Evolutionary conservation across 805 yeast genomes (phyloP), one percentile per base, ranked within the genome.

Genomic region (Wickerhamiella kurtzmanii): DNA sequence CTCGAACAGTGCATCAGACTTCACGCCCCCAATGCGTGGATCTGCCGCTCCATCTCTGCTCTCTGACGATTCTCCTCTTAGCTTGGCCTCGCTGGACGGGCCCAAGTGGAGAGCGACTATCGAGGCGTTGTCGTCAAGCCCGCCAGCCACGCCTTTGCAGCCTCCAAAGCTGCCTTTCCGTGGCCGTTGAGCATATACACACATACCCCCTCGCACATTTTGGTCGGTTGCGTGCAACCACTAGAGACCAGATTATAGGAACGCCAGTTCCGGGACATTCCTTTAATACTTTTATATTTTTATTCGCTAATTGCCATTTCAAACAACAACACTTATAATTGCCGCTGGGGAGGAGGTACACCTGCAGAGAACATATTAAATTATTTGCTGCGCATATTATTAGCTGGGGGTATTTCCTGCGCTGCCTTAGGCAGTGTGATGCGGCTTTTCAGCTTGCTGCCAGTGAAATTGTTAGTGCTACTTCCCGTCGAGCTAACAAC

Each of bases 121-220:
- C 35, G 45, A 39, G 13, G 18, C 47, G n/a, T 21, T 48, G 36
- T 44, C 56, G 22, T 48, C 49, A 28, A 53, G 56, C 32, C 57
- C 57, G 43, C 57, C 57, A 2, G 48, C 53, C 3, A 54, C 57
- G 4, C 57, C 57, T 16, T 46, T 54, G n/a, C 49, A 50, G 37
- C 56, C 56, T 22, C 57, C 57, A 15, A 53, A 48, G 41, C 54
- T 50, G 38, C 50, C 44, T 13, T 54, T 53, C 46, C 44, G 53
- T 36, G 19, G 19, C 38, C 32, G 32, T 25, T 25, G 11, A 11
- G 11, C 32, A 6, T 25, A 6, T 11, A 25, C 6, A 25, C 32
- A 11, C 32, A 25, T 25, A 25, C 32, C 6, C 32, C 6, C 32
- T 6, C 11, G 11, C 32, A 6, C 32, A 25, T 6, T 6, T 6